phyloP scores from a whole-genome alignment of 495 filamentous ascomycete genomes.

The Thozetella sp. region DNA sequence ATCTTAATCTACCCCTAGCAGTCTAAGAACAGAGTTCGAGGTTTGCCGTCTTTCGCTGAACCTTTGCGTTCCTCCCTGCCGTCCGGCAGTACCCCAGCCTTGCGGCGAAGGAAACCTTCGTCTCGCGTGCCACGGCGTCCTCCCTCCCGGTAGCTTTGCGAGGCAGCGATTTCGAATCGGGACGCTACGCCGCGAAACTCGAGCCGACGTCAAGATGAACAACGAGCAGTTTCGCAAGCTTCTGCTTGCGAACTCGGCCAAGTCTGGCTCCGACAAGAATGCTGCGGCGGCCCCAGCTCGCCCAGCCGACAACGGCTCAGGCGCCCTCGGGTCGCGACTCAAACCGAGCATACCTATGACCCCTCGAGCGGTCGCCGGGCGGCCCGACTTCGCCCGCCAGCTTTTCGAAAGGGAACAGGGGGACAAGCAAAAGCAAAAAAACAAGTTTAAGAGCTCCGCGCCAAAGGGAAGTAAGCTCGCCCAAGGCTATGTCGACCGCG shows the following conservation, averaged over 20 bases:
- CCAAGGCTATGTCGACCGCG: conserved; percentile 84
- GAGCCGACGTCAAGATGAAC: conserved; percentile 65
- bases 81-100: no score
- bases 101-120: no score
- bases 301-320: conserved; percentile 30
- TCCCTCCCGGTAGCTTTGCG: neutral
- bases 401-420: conserved; percentile 72
- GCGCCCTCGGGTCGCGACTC: conserved; percentile 64
- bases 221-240: conserved; percentile 94
- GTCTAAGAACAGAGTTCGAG: neutral
- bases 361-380: conserved; percentile 68
- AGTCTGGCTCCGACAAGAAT: conserved; percentile 32
- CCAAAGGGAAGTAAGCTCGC: conserved; percentile 84
- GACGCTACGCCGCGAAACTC: no score
- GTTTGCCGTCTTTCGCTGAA: conserved; percentile 7
- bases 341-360: conserved; percentile 86
- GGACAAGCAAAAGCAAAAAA: conserved; percentile 49
- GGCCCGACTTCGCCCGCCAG: conserved; percentile 80
- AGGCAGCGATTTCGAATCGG: neutral
- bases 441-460: conserved; percentile 76
- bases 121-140: no score
- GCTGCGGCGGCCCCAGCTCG: conserved; percentile 24
- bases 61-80: neutral
- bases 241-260: conserved; percentile 54
- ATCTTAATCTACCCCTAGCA: neutral